Evolutionary conservation across 2,329 filamentous ascomycete species (phyloP).

Genomic region (Dryadomyces quercus-mongolicae): DNA sequence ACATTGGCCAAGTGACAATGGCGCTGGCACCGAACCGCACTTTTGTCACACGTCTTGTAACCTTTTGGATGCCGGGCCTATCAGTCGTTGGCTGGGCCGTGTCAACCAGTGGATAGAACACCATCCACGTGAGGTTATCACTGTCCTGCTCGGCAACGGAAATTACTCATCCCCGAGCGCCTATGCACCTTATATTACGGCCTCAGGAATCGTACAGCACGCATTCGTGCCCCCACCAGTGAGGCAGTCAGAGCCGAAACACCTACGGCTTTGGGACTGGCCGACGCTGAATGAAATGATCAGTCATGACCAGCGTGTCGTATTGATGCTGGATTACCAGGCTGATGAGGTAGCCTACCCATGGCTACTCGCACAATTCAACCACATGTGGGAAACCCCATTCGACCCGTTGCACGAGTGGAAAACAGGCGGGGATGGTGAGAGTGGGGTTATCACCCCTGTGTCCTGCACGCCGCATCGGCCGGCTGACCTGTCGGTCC

Average conservation of each 20-base stretch:
- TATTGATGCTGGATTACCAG: slow-evolving; percentile 77
- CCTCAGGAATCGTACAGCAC: slow-evolving; percentile 59
- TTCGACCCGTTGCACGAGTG: slow-evolving; percentile 48
- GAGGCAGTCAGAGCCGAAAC: slow-evolving; percentile 36
- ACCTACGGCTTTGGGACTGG: slow-evolving; percentile 64
- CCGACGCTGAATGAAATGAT: slow-evolving; percentile 73
- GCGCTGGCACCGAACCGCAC: slow-evolving; percentile 34
- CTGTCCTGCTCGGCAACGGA: slow-evolving; percentile 74
- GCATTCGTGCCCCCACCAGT: slow-evolving; percentile 53
- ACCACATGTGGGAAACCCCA: slow-evolving; percentile 81
- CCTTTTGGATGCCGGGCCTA: slow-evolving; percentile 67
- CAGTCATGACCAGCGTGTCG: slow-evolving; percentile 53
- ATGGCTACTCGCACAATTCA: slow-evolving; percentile 80
- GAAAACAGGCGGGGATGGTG: neutral
- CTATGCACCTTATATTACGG: slow-evolving; percentile 57
- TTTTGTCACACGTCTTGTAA: slow-evolving; percentile 82
- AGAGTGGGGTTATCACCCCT: slow-evolving; percentile 27
- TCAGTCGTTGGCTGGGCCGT: slow-evolving; percentile 57
- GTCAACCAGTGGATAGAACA: slow-evolving; percentile 61
- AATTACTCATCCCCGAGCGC: slow-evolving; percentile 54
- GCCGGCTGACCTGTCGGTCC: slow-evolving; percentile 49
- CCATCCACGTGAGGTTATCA: slow-evolving; percentile 80
- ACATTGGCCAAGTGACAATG: slow-evolving; percentile 37
- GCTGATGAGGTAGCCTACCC: slow-evolving; percentile 68
- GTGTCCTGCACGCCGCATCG: slow-evolving; percentile 69